Evolutionary conservation across 441 rosid species (phyloP), one percentile per base, ranked within the genome.

Genomic region (Jatropha podagrica): DNA sequence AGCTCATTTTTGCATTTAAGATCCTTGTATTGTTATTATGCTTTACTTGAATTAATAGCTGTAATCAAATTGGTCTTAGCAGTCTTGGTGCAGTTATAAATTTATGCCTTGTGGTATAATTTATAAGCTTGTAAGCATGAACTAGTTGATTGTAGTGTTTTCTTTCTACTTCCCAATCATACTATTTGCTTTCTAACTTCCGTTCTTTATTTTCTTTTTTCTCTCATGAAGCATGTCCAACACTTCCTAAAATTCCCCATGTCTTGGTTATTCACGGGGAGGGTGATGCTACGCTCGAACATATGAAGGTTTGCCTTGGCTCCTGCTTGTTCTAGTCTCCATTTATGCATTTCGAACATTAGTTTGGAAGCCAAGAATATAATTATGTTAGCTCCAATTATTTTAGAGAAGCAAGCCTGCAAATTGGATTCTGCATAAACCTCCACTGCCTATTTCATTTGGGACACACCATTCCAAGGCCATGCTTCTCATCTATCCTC

Each of bases 401-500:
- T 80, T 77, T 70, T 76, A 93, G 98, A 90, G 88, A 86, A 92
- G 78, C 81, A 93, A 88, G 85, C 93, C 93, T 52, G 83, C 85
- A 76, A 86, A 85, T 79, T 96, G 99, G 99, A 85, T 91, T 81
- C 77, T 91, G 75, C 99, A 93, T 83, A 93, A 92, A 82, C 99
- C 99, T 0, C 90, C 92, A 1, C 78, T 96, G 40, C 97, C 98
- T 61, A 92, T 96, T 76, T 86, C 97, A 48, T 96, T 83, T 63
- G 98, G 98, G 52, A 96, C 99, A 20, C 97, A 93, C 82, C 99
- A 93, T 75, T 93, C 97, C 0, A 95, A 93, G 86, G 99, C 97
- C 77, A 89, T 93, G 85, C 69, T 95, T 87, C 97, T 93, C 68
- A 86, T 95, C 46, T 93, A 95, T 87, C 88, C 90, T 69, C 86